These are phyloP conservation scores for Eutypella sp. DNA, from an alignment of 2,329 filamentous ascomycete species.

Conservation along the genomic window DNA sequence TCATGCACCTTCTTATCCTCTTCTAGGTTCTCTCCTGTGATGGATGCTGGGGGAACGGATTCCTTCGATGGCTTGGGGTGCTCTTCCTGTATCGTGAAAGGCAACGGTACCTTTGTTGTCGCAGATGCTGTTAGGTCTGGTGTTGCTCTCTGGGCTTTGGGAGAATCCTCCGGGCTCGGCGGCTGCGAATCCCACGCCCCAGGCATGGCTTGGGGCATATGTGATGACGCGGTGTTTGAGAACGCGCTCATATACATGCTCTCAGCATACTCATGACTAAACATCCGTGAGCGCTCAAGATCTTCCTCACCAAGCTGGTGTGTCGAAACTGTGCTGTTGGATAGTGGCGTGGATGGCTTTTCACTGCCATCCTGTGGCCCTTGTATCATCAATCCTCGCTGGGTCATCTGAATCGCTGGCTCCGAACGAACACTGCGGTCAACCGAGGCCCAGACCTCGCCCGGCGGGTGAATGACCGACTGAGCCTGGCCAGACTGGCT, in stretches of 20 bases:
- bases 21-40: background rate
- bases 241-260: slow-evolving; percentile 83
- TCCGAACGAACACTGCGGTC: slow-evolving; percentile 32
- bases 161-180: slow-evolving; percentile 15
- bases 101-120: too few species aligned
- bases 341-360: slow-evolving; percentile 6
- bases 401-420: slow-evolving; percentile 24
- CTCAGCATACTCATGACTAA: slow-evolving; percentile 74
- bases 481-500: slow-evolving; percentile 23
- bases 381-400: slow-evolving; percentile 15
- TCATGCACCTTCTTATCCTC: slow-evolving; percentile 12
- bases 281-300: slow-evolving; percentile 61
- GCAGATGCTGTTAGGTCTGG: background rate
- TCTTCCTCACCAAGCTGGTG: slow-evolving; percentile 35
- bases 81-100: too few species aligned
- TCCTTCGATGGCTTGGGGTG: background rate
- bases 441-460: slow-evolving; percentile 27
- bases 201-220: slow-evolving; percentile 38
- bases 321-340: slow-evolving; percentile 20
- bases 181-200: slow-evolving; percentile 46
- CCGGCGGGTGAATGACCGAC: slow-evolving; percentile 27
- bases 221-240: slow-evolving; percentile 39
- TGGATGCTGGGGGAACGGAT: too few species aligned
- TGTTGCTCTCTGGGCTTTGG: slow-evolving; percentile 8
- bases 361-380: slow-evolving; percentile 6